These are phyloP conservation scores for Boletus sensibilis DNA, from an alignment of 768 basidiomycete genomes.

Conservation along the genomic window DNA sequence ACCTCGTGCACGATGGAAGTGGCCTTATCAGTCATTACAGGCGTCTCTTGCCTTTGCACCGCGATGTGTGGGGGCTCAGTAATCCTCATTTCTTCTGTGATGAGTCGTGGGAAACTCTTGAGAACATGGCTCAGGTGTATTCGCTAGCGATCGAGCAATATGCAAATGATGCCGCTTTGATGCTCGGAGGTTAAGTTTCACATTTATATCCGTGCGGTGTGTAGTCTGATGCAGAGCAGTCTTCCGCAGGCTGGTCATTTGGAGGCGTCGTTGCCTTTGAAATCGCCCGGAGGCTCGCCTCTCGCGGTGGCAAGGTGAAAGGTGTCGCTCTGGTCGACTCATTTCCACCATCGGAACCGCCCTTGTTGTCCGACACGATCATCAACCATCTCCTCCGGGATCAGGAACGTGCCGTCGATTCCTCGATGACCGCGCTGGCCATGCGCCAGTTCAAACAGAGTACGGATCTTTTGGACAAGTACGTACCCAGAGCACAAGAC, in stretches of 20 bases:
- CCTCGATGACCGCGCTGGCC: constrained; percentile 38
- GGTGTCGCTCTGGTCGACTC: constrained; percentile 70
- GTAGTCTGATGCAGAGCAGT: neutral
- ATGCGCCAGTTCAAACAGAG: constrained; percentile 51
- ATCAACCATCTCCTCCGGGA: constrained; percentile 47
- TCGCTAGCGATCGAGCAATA: constrained; percentile 39
- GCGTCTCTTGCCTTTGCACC: constrained; percentile 44
- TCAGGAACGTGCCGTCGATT: constrained; percentile 26
- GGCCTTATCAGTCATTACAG: constrained; percentile 55
- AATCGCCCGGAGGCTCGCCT: constrained; percentile 47
- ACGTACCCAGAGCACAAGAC: constrained; percentile 37
- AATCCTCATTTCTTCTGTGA: constrained; percentile 52
- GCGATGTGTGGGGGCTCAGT: constrained; percentile 59
- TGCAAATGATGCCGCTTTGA: constrained; percentile 36
- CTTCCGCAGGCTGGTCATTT: constrained; percentile 67
- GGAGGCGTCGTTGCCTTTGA: constrained; percentile 75
- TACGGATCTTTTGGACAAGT: constrained; percentile 45
- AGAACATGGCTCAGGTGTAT: constrained; percentile 55
- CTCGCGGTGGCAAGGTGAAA: constrained; percentile 41
- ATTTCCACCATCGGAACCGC: constrained; percentile 53
- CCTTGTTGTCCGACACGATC: constrained; percentile 50
- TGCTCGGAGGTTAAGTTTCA: constrained; percentile 56
- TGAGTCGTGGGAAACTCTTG: constrained; percentile 47
- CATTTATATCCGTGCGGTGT: neutral
- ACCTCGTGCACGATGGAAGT: constrained; percentile 74